These are phyloP conservation scores for Fraxinus platypoda DNA, from an alignment of 305 asterid genomes.

Conservation along the genomic window DNA sequence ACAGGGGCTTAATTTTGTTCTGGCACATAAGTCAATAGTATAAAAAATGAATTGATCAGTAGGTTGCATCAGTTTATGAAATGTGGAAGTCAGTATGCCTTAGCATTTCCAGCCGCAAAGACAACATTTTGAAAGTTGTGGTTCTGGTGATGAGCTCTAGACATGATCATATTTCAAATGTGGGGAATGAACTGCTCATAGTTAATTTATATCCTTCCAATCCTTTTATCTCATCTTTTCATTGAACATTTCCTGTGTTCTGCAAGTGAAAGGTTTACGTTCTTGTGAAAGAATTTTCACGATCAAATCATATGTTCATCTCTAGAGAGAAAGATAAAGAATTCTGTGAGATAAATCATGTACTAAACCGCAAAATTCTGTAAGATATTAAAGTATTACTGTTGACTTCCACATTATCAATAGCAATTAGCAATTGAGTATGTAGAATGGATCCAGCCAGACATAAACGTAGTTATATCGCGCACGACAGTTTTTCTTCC, in stretches of 20 bases:
- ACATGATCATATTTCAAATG: background rate
- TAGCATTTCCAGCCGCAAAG: background rate
- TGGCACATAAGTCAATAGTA: background rate
- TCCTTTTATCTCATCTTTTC: background rate
- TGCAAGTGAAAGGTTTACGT: background rate
- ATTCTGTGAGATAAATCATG: background rate
- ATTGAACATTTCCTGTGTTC: background rate
- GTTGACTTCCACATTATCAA: background rate
- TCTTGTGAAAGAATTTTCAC: background rate
- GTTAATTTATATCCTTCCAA: slow-evolving; percentile 6
- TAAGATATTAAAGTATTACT: background rate
- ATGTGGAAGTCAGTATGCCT: background rate
- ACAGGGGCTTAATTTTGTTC: background rate
- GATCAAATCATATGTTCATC: slow-evolving; percentile 9
- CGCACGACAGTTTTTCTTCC: slow-evolving; percentile 6
- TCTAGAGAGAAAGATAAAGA: background rate
- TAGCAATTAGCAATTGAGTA: background rate
- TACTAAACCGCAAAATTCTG: background rate
- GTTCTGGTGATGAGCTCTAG: background rate
- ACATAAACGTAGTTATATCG: background rate
- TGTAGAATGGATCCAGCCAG: background rate
- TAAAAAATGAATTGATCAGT: background rate
- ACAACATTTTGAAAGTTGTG: background rate
- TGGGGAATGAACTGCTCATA: background rate
- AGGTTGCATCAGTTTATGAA: background rate